Conservation (phyloP, 345 rosid species). For the Kandelia obovata region DNA sequence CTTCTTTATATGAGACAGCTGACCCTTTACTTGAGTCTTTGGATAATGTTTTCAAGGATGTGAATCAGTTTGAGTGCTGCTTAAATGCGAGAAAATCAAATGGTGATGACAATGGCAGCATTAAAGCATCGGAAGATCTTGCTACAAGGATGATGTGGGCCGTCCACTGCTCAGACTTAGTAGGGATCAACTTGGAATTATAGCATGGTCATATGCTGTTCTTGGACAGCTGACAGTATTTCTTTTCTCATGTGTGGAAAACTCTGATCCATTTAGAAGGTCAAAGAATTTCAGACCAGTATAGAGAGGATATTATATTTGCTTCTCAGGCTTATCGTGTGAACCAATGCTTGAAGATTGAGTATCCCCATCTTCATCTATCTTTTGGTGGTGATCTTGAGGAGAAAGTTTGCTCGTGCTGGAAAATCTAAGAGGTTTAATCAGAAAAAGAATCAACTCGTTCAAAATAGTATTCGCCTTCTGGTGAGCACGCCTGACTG, state of each 20-base stretch:
- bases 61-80: conserved; percentile 49
- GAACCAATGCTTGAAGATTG: conserved; percentile 79
- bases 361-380: conserved; percentile 71
- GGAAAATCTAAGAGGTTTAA: conserved; percentile 84
- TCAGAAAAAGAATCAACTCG: no score
- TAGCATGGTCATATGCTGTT: conserved; percentile 98
- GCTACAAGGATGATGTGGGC: conserved; percentile 25
- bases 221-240: conserved; percentile 56
- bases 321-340: conserved; percentile 86
- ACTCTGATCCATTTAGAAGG: conserved; percentile 53
- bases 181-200: conserved; percentile 82
- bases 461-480: no score
- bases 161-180: conserved; percentile 53
- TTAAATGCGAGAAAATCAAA: conserved; percentile 23
- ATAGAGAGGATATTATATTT: conserved; percentile 80
- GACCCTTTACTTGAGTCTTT: conserved; percentile 61
- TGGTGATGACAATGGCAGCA: conserved; percentile 9
- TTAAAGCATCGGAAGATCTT: conserved; percentile 18
- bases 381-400: conserved; percentile 51
- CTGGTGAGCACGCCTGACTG: conserved; percentile 83
- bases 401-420: conserved; percentile 57
- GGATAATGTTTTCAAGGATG: conserved; percentile 50
- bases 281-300: conserved; percentile 83
- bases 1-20: conserved; percentile 72
- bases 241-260: conserved; percentile 71